Evolutionary conservation across 2,329 filamentous ascomycete genomes (phyloP), one percentile per base, ranked within the genome.

Genomic region (Penicillium sp.): DNA sequence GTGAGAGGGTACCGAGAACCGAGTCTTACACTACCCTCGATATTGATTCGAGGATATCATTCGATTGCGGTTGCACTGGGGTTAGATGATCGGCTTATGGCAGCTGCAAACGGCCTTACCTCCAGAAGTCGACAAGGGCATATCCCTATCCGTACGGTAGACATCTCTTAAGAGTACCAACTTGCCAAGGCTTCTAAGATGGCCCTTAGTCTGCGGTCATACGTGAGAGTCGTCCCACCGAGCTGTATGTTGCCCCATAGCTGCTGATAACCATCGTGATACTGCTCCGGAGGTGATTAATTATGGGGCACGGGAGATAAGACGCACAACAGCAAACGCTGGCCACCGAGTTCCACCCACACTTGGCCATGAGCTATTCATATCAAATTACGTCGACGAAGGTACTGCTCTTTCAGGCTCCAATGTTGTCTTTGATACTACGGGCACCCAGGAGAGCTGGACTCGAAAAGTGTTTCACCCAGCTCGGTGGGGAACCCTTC

Each of bases 241-340:
- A 22, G 42, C 43, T 31, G 43, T 31, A 31, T 3, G 43, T 47
- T 47, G 43, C 43, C 43, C 43, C 43, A 47, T 47, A 28, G 43
- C 20, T 2, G 31, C 35, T 22, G 47, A 49, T 49, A 49, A 49
- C 47, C n/a, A 35, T 45, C 12, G 2, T 35, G 28, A 34, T 48
- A 17, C 34, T 17, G 45, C 15, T 48, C 25, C 2, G 15, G 43
- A 31, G 31, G 14, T 17, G 43, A 47, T 28, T 28, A 7, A 34
- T 35, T 20, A 35, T 49, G 47, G 42, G 17, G 22, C n/a, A 39
- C 31, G 31, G 45, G 53, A 52, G 58, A 43, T 47, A 55, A 52
- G 60, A 17, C n/a, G 31, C 25, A 47, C n/a, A 49, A 12, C 28
- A 49, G n/a, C 10, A 49, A 49, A 35, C 47, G 4, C 10, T 35